phyloP scores from a whole-genome alignment of 306 rosid species.

The Medicago truncatula region MtrunA17r5.0-ANR NC_053046.1:10284001-10284500 shows the following conservation, averaged over 20 bases:
- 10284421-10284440: neutral
- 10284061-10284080: neutral
- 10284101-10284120: neutral
- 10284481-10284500: constrained; percentile 4
- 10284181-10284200: constrained; percentile 3
- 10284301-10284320: constrained; percentile 94
- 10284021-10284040: neutral
- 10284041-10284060: neutral
- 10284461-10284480: constrained; percentile 14
- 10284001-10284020: neutral
- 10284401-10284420: neutral
- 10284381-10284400: constrained; percentile 51
- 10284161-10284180: constrained; percentile 1
- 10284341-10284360: constrained; percentile 86
- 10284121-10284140: neutral
- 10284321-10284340: constrained; percentile 93
- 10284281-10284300: constrained; percentile 92
- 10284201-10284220: constrained; percentile 38
- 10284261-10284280: constrained; percentile 73
- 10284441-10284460: neutral
- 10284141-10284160: neutral
- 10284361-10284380: constrained; percentile 91
- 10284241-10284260: constrained; percentile 92
- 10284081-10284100: neutral
- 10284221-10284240: constrained; percentile 81